phyloP scores from a whole-genome alignment of 176 grass and related monocot species.

The Cocos nucifera region DNA sequence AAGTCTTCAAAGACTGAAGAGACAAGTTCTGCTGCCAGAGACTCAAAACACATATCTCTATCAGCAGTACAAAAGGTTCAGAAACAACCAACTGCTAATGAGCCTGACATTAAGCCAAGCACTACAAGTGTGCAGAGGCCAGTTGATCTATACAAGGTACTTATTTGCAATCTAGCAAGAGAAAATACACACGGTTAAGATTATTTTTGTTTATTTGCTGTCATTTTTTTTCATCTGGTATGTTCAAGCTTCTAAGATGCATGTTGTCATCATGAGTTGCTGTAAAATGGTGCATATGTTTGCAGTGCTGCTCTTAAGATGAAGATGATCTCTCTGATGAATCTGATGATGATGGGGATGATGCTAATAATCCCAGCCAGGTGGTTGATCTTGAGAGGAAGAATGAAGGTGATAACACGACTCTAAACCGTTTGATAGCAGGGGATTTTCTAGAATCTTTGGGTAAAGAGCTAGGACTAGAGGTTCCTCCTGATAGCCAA shows the following conservation, averaged over 20 bases:
- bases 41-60: slow-evolving; percentile 29
- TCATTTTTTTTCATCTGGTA: too few relatives aligned
- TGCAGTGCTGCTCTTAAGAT: too few relatives aligned
- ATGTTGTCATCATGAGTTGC: too few relatives aligned
- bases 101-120: slow-evolving; percentile 35
- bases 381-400: slow-evolving; percentile 47
- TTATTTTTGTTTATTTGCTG: too few relatives aligned
- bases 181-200: too few relatives aligned
- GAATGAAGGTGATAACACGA: slow-evolving; percentile 85
- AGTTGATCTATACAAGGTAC: slow-evolving; percentile 96
- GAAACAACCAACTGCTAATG: slow-evolving; percentile 19
- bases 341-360: slow-evolving; percentile 63
- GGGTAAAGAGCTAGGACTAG: slow-evolving; percentile 86
- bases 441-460: slow-evolving; percentile 95
- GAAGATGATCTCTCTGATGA: slow-evolving; percentile 55
- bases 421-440: slow-evolving; percentile 83
- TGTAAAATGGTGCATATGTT: too few relatives aligned
- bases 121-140: slow-evolving; percentile 48
- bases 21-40: slow-evolving; percentile 21
- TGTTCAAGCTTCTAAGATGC: too few relatives aligned
- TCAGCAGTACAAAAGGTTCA: slow-evolving; percentile 30
- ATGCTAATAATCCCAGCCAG: slow-evolving; percentile 29
- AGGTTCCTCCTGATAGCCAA: slow-evolving; percentile 61
- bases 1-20: slow-evolving; percentile 41
- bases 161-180: not conserved